phyloP scores from a whole-genome alignment of 106 monocot species.

The Dendrobium huoshanense region DNA sequence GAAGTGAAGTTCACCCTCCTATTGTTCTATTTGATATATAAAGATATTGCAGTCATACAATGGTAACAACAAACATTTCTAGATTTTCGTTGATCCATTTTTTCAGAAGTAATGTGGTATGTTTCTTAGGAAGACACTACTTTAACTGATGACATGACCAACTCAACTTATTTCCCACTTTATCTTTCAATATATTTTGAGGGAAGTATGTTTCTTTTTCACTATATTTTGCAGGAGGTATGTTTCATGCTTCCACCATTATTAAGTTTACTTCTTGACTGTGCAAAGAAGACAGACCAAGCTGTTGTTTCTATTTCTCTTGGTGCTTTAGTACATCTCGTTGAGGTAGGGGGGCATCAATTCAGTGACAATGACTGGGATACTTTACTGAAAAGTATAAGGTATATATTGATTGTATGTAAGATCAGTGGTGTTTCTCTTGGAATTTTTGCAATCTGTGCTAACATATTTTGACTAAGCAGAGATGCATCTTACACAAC shows the following conservation, averaged over 20 bases:
- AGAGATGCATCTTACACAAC: constrained; percentile 98
- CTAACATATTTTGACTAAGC: constrained; percentile 17
- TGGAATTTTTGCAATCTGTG: neutral
- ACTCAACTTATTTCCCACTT: neutral
- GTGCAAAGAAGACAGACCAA: constrained; percentile 97
- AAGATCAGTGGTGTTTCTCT: neutral
- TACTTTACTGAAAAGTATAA: constrained; percentile 82
- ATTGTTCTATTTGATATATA: neutral
- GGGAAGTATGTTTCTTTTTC: constrained; percentile 1
- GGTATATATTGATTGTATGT: constrained; percentile 28
- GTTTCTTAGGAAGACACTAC: neutral
- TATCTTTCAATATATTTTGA: constrained; percentile 4
- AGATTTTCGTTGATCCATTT: neutral
- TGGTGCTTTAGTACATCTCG: constrained; percentile 91
- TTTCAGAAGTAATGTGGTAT: neutral
- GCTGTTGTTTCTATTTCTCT: constrained; percentile 93
- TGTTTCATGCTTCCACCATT: constrained; percentile 95
- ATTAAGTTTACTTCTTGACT: constrained; percentile 89
- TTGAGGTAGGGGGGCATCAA: constrained; percentile 95
- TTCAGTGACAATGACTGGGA: constrained; percentile 93
- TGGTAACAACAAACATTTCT: neutral
- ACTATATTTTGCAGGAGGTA: constrained; percentile 49
- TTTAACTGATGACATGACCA: neutral
- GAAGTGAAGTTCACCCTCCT: neutral
- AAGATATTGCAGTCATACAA: neutral